Base-by-base conservation (phyloP, 495 filamentous ascomycete genomes). In the Aspergillus egyptiacus region DNA sequence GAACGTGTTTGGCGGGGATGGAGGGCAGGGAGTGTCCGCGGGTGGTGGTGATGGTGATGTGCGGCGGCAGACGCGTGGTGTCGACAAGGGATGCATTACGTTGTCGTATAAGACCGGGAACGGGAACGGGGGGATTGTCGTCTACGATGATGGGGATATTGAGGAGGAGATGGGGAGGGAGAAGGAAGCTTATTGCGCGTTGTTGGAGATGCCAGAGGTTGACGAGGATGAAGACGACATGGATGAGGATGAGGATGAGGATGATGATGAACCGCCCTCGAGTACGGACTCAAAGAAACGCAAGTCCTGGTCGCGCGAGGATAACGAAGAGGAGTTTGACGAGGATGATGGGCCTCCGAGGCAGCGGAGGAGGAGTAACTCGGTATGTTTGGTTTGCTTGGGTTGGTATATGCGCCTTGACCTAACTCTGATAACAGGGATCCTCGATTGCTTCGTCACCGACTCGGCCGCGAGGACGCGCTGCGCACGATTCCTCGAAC, bases 111-210 rank as follows among this genome's bases (percentile, higher is more conserved):
- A 76, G 38, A 25, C 17, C 27, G 38, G 38, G 53, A 81, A 83
- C 14, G 87, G 87, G 27, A 81, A 76, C 50, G 90, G 90, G 22
- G 90, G 90, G 0, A 87, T 96, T 51, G 74, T 96, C 46, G 89
- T 95, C 5, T 93, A 88, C 65, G 94, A 97, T 59, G 94, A 97
- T 65, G 94, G 91, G 13, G 93, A 98, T 67, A 93, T 98, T 36
- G 86, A 91, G 54, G 88, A 91, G 44, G 89, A 91, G n/a, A 65
- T 97, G 34, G 55, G 54, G 25, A 71, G 66, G 15, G 90, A 97
- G 67, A 70, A 77, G 53, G 81, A 87, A 37, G 90, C 93, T 31
- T 97, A 90, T 56, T 79, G 84, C 36, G 86, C 82, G 34, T 72
- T 97, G 35, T 67, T 83, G 30, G 83, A 87, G 32, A 97, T 97